Base-by-base conservation (phyloP, 1,284 basidiomycete genomes). In the Leucoagaricus sp. region DNA sequence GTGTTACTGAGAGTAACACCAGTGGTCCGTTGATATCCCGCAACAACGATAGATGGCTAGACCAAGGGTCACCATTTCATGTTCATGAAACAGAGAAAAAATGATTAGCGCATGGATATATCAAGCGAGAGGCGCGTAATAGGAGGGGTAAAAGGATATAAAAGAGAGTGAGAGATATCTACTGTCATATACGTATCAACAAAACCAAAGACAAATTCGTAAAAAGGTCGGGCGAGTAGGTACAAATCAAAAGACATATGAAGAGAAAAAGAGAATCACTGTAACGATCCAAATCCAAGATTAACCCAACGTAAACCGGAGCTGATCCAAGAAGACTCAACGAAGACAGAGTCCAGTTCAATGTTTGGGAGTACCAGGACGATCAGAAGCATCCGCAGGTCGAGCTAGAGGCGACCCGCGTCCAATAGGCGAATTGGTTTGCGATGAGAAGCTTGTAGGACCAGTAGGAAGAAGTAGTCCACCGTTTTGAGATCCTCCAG, bases 371-470 rank as follows among this genome's bases (percentile, higher is more conserved):
- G 55, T 57, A 47, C 23, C 49, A 33, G 55, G 49, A 31, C 55
- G 55, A 12, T 46, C 55, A 19, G 25, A 25, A 40, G 31, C 31
- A 15, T 53, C 55, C 13, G 38, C 19, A 12, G 44, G 28, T 38
- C 73, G 73, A 12, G 72, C 71, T 40, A 74, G 64, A 25, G 77
- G 78, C 33, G 79, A 79, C 25, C 72, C 74, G 54, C 73, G 68
- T 31, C 72, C 62, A 31, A 69, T 74, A 38, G 77, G 76, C 2
- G 79, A 80, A 55, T 70, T 75, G 40, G 67, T 74, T 29, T 72
- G 67, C 10, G 77, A 75, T 7, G 77, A 75, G 70, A 66, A 49
- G 69, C 64, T 55, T 71, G 72, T 64, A 19, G 64, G 68, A 28
- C 53, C 72, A 28, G 66, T 67, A 40, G 75, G 76, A 25, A 77